A percentile compares a stretch with the other conserved stretches of the same genome.
phyloP scores from a whole-genome alignment of 2,329 filamentous ascomycete genomes.

The Penicillium sp. region DNA sequence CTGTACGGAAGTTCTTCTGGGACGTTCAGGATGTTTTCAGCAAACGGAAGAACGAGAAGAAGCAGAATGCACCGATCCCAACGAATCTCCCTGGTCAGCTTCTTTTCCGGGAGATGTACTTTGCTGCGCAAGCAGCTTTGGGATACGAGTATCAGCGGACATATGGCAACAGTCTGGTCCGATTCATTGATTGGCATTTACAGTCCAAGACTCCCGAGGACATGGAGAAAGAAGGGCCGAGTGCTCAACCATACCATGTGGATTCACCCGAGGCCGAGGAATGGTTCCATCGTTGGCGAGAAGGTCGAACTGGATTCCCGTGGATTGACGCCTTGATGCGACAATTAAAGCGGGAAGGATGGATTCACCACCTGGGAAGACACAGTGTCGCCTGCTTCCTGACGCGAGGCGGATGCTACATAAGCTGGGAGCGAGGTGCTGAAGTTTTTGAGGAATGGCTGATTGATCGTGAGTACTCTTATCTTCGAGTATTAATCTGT shows the following conservation, averaged over 20 bases:
- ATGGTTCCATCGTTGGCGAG: slow-evolving; percentile 68
- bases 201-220: slow-evolving; percentile 54
- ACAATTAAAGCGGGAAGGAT: slow-evolving; percentile 68
- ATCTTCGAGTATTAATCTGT: background rate
- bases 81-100: slow-evolving; percentile 71
- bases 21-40: slow-evolving; percentile 62
- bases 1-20: slow-evolving; percentile 72
- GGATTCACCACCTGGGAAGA: slow-evolving; percentile 76
- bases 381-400: slow-evolving; percentile 79
- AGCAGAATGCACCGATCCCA: slow-evolving; percentile 56
- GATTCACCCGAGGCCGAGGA: slow-evolving; percentile 61
- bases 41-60: slow-evolving; percentile 56
- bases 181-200: slow-evolving; percentile 79
- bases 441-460: slow-evolving; percentile 76
- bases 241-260: slow-evolving; percentile 62
- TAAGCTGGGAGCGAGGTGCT: slow-evolving; percentile 75
- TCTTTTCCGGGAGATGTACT: slow-evolving; percentile 81
- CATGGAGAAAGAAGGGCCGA: slow-evolving; percentile 38
- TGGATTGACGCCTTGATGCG: slow-evolving; percentile 81
- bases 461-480: slow-evolving; percentile 54
- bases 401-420: slow-evolving; percentile 74
- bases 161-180: slow-evolving; percentile 61
- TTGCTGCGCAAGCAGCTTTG: slow-evolving; percentile 69
- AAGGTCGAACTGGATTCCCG: slow-evolving; percentile 70
- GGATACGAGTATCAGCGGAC: slow-evolving; percentile 65